These are phyloP conservation scores for Cytospora mali DNA, from an alignment of 2,329 filamentous ascomycete genomes.

Conservation along the genomic window DNA sequence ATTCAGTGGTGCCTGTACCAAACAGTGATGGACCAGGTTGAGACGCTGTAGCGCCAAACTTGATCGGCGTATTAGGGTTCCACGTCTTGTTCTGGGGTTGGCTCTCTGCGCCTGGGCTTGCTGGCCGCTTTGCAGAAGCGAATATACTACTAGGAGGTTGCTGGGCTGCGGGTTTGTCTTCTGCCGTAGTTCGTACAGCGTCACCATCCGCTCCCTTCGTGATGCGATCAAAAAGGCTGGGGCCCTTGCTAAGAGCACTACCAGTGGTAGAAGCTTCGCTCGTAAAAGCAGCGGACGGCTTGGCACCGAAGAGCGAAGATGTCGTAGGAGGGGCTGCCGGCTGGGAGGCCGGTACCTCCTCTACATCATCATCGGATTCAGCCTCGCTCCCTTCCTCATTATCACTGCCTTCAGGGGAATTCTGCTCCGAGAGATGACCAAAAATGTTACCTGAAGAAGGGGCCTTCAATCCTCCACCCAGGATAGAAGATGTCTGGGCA, in stretches of 20 bases:
- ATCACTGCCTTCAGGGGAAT: constrained; percentile 57
- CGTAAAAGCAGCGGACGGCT: constrained; percentile 36
- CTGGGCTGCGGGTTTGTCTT: constrained; percentile 10
- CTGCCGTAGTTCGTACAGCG: constrained; percentile 45
- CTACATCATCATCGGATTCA: constrained; percentile 44
- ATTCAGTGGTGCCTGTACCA: constrained; percentile 35
- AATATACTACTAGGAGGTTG: constrained; percentile 29
- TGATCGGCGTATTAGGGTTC: constrained; percentile 55
- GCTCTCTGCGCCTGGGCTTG: constrained; percentile 46
- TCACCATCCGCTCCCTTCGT: constrained; percentile 54
- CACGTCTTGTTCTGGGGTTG: constrained; percentile 48
- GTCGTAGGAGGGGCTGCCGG: constrained; percentile 47
- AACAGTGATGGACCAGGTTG: constrained; percentile 36
- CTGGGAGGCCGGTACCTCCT: constrained; percentile 46
- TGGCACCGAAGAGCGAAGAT: constrained; percentile 41
- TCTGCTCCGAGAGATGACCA: constrained; percentile 59
- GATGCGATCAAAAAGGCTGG: constrained; percentile 60
- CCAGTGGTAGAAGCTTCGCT: constrained; percentile 46
- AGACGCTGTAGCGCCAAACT: constrained; percentile 47
- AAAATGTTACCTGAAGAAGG: constrained; percentile 54
- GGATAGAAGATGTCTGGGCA: constrained; percentile 42
- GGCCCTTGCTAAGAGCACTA: constrained; percentile 46
- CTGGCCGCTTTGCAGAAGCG: constrained; percentile 43
- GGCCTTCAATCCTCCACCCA: constrained; percentile 37
- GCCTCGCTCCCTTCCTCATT: constrained; percentile 56